Evolutionary conservation across 352 stramenopile species (phyloP), one percentile per base, ranked within the genome.

Genomic region (Pythium apleroticum): DNA sequence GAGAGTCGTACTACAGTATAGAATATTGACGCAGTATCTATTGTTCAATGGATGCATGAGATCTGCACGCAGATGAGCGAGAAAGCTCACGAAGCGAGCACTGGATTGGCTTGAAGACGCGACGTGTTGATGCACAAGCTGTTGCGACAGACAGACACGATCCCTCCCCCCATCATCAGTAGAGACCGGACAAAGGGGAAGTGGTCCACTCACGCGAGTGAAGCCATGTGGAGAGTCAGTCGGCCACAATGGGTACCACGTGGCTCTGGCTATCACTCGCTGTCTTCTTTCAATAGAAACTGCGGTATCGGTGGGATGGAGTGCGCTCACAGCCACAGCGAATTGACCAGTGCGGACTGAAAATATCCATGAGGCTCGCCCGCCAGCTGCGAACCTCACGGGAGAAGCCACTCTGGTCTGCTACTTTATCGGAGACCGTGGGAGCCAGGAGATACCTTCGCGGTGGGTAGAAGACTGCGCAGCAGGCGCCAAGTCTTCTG

Each of bases 1-100:
- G 43, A 50, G 43, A 27, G 43, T 50, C 43, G 43, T 50, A n/a
- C n/a, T n/a, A n/a, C n/a, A n/a, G n/a, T n/a, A 50, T 50, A 19
- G 43, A 27, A 30, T n/a, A n/a, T 48, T 17, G 0, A 28, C 28
- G 15, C 8, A 17, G 33, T 41, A 20, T 19, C 15, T 17, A n/a
- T 14, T 37, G 14, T 14, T 41, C 15, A 5, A 41, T 14, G 15
- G 35, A 41, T 41, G 35, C 5, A 41, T 41, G 35, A 19, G 35
- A 41, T 41, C 35, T 17, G 35, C 6, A 41, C 17, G 35, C 17
- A 41, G 35, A 14, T 33, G 5, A 33, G 30, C 30, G 10, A 33
- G n/a, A 33, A 33, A 33, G 30, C 30, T 33, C 35, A 17, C 5
- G 15, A 41, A 41, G 35, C 33, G 15, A 19, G 8, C 8, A 4